phyloP scores from a whole-genome alignment of 169 alveolate species.

The Eimeria praecox region DNA sequence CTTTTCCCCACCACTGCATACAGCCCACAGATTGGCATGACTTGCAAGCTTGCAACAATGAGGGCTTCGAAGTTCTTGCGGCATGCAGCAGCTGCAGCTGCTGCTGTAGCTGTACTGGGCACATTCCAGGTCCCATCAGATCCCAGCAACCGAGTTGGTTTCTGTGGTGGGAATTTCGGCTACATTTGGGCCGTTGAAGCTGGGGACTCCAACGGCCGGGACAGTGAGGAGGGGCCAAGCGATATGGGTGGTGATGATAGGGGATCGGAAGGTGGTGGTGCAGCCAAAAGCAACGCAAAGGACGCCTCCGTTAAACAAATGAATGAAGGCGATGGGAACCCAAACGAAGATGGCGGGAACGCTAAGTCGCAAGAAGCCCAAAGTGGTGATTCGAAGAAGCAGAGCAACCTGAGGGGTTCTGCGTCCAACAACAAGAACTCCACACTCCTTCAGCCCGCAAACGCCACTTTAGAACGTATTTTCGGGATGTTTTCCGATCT shows the following conservation, averaged over 20 bases:
- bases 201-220: not conserved
- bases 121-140: not conserved
- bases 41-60: not conserved
- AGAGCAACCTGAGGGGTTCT: conserved; percentile 15
- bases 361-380: not conserved
- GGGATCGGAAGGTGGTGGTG: not conserved
- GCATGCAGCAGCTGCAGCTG: conserved; percentile 27
- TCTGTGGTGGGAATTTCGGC: not conserved
- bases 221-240: not conserved
- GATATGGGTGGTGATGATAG: conserved; percentile 5
- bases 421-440: not conserved
- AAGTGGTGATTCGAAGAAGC: not conserved
- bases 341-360: not conserved
- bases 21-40: conserved; percentile 6
- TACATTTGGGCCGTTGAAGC: conserved; percentile 34
- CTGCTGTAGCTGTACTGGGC: conserved; percentile 9
- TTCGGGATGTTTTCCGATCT: not conserved
- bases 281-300: not conserved
- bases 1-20: not conserved
- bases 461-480: not conserved
- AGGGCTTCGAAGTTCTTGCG: conserved; percentile 27
- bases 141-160: not conserved
- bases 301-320: not conserved
- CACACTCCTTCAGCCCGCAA: not conserved
- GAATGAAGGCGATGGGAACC: not conserved